Evolutionary conservation across 2,329 filamentous ascomycete species (phyloP).

Genomic region (Alternaria hordeiaustralica): DNA sequence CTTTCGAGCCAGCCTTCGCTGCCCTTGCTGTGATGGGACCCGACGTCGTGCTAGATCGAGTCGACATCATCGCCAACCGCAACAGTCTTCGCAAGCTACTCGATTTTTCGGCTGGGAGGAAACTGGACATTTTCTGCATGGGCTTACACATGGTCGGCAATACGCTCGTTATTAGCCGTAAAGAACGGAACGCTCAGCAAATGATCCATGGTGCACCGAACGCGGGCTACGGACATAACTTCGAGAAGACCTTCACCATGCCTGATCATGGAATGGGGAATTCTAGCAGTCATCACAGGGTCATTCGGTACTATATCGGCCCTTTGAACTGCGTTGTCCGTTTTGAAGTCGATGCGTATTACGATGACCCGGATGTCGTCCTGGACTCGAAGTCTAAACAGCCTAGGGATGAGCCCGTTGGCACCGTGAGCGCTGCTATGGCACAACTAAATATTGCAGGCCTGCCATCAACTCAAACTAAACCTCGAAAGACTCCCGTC

Average conservation of each 20-base stretch:
- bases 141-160: constrained; percentile 40
- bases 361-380: constrained; percentile 4
- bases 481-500: not conserved
- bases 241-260: constrained; percentile 38
- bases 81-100: constrained; percentile 27
- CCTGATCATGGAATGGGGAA: constrained; percentile 20
- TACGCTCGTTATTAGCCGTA: constrained; percentile 44
- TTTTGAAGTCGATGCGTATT: constrained; percentile 31
- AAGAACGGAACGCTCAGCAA: constrained; percentile 23
- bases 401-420: constrained; percentile 3
- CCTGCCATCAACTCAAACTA: not conserved
- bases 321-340: constrained; percentile 22
- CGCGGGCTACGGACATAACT: constrained; percentile 40
- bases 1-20: constrained; percentile 33
- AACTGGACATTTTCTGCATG: constrained; percentile 36
- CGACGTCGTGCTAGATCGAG: constrained; percentile 8
- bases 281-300: constrained; percentile 25
- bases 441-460: not conserved
- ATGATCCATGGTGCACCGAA: constrained; percentile 19
- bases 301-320: constrained; percentile 26
- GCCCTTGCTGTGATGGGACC: constrained; percentile 23
- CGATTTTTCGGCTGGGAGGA: constrained; percentile 25
- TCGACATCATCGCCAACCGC: constrained; percentile 28
- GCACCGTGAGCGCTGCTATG: constrained; percentile 6
- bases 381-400: not conserved